Base-by-base conservation (phyloP, 176 grass and related monocot species). In the Ampelocalamus luodianensis region DNA sequence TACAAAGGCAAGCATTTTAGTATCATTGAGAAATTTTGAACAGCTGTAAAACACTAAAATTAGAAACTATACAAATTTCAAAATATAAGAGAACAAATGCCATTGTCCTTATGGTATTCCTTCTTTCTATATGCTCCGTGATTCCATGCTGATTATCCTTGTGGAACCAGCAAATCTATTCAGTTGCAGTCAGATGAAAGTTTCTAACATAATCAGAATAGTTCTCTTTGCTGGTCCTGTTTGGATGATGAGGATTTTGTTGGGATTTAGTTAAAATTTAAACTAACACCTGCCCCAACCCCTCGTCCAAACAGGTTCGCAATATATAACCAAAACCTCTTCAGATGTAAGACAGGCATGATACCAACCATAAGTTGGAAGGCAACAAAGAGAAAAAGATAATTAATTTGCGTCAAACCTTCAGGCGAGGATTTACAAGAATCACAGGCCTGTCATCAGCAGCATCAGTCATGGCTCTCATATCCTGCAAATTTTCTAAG, bases 341-440 rank as follows among this genome's bases (percentile, higher is more conserved):
- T 80, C 34, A 5, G 53, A 77, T 69, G 42, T 17, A 29, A 20
- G 54, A 42, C 13, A 72, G 29, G 71, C 49, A 82, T 7, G 50
- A 45, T 10, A 77, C 18, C 27, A 40, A 53, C 51, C 27, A 68
- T 48, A 55, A 78, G 8, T 9, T 15, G 79, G 22, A 48, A 46
- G 49, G 17, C 49, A 85, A 40, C 37, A 65, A 73, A 55, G 34
- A n/a, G 12, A 56, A 65, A 78, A n/a, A 71, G n/a, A 60, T 10
- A 79, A 22, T 24, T 68, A 50, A 71, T 45, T 45, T 78, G 50
- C 40, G 39, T 20, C 72, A 11, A 83, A 97, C 95, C 95, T 97
- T 97, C 37, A 97, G 87, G 64, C 92, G 95, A 77, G 95, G 95
- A 90, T 97, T 97, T 49, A 97, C 79, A 77, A 97, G 92, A 89